These are phyloP conservation scores for Fusarium scirpi DNA, from an alignment of 2,329 filamentous ascomycete genomes.

Conservation along the genomic window DNA sequence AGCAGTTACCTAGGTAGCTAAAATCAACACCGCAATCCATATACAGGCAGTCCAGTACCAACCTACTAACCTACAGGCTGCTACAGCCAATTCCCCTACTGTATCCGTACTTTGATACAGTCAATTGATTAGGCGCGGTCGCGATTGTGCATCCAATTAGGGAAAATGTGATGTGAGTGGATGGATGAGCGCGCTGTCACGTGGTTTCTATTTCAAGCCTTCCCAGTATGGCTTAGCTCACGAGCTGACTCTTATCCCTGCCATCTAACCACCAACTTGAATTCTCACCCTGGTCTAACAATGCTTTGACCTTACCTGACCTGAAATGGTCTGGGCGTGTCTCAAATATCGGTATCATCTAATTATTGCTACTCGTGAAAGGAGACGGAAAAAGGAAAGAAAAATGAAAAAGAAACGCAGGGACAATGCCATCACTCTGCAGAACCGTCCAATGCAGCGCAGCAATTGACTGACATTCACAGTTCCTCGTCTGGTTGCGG, in stretches of 20 bases:
- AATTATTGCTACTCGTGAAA: background rate
- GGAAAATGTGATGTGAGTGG: conserved; percentile 25
- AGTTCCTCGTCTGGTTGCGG: background rate
- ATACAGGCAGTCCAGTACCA: background rate
- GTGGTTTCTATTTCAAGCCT: conserved; percentile 16
- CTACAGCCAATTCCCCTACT: background rate
- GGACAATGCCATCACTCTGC: conserved; percentile 5
- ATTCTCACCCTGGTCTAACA: background rate
- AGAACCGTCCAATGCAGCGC: background rate
- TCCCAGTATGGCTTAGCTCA: background rate
- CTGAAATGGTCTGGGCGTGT: conserved; percentile 8
- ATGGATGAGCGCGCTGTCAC: conserved; percentile 30
- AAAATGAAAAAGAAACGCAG: background rate
- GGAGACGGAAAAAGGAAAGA: background rate
- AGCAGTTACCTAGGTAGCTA: background rate
- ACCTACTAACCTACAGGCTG: background rate
- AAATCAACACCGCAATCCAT: background rate
- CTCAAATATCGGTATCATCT: conserved; percentile 12
- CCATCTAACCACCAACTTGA: background rate
- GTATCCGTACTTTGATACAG: background rate
- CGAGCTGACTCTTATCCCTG: background rate
- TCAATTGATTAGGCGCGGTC: conserved; percentile 31
- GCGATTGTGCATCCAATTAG: conserved; percentile 6
- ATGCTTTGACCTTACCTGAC: background rate
- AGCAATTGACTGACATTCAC: background rate